Evolutionary conservation across 108 stramenopile genomes (phyloP), one percentile per base, ranked within the genome.

Genomic region (Conticribra guillardii): DNA sequence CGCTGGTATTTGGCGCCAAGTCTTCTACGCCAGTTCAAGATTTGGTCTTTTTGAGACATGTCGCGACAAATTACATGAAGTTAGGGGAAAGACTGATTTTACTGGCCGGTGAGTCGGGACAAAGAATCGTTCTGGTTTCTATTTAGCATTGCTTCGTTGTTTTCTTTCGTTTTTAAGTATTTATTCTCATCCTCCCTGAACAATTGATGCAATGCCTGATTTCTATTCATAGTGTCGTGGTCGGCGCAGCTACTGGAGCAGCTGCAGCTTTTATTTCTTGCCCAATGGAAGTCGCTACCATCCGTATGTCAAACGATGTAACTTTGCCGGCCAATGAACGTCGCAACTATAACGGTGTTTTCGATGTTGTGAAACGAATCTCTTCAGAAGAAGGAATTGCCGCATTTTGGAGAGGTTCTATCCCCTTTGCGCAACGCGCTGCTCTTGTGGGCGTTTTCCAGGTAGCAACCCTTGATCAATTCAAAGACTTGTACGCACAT

Each of bases 401-500:
- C 8, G 85, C 96, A 33, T 97, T 97, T 75, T 97, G 93, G 94
- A 82, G 94, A 83, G 96, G 96, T 26, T 83, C 85, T 52, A 66
- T 76, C 21, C 96, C 96, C 2, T 96, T 97, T 80, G 93, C 95
- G 11, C 76, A 88, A 52, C 91, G 96, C 62, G 94, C 94, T 55
- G 92, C 95, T 81, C 77, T 97, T 66, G 96, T 97, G 62, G 96
- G 96, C 32, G 92, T 93, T 48, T 93, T 94, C 63, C 96, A 97
- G 74, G 95, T 97, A 7, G 96, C 94, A 21, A 97, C 96, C 1
- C 71, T 94, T 60, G 96, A 97, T 83, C 94, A 97, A 73, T 96
- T 96, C 84, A 95, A 94, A 80, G 90, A 83, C 26, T 41, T 92
- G 45, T 97, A 87, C 68, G 83, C 77, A 24, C 18, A 65, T 21